A percentile compares a stretch with the other conserved stretches of the same genome.
phyloP scores from a whole-genome alignment of 176 grass and related monocot species.

The Thalia dealbata region DNA sequence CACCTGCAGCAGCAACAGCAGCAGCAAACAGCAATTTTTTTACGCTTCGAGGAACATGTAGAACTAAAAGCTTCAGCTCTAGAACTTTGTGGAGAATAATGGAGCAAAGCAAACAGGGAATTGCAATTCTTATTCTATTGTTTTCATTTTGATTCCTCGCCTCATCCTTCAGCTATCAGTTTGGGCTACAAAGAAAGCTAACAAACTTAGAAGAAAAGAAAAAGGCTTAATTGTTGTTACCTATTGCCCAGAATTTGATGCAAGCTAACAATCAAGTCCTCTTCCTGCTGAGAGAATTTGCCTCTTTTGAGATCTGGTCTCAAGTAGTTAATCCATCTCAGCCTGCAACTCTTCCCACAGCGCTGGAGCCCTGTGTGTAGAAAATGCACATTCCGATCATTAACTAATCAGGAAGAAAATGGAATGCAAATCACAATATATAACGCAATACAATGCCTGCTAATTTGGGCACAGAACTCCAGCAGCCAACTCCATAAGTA shows the following conservation, averaged over 20 bases:
- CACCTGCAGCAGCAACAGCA: constrained; percentile 32
- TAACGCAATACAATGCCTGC: constrained; percentile 25
- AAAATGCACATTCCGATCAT: too few relatives aligned
- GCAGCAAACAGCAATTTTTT: not conserved
- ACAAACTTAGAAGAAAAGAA: too few relatives aligned
- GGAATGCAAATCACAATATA: too few relatives aligned
- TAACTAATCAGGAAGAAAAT: not conserved
- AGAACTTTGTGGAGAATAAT: too few relatives aligned
- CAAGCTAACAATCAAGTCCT: constrained; percentile 41
- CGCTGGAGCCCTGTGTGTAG: constrained; percentile 40
- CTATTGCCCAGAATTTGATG: constrained; percentile 61
- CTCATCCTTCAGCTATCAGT: too few relatives aligned
- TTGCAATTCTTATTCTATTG: too few relatives aligned
- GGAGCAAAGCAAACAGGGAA: too few relatives aligned
- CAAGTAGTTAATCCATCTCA: constrained; percentile 76
- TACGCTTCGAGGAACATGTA: too few relatives aligned
- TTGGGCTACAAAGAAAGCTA: too few relatives aligned
- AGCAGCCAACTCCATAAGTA: constrained; percentile 54
- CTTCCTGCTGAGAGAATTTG: constrained; percentile 54
- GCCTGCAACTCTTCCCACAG: constrained; percentile 68
- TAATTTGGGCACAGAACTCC: constrained; percentile 61
- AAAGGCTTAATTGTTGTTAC: constrained; percentile 17
- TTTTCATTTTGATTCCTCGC: too few relatives aligned
- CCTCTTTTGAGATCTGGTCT: constrained; percentile 55
- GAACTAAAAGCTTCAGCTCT: too few relatives aligned